A percentile compares a stretch with the other conserved stretches of the same genome.
phyloP scores from a whole-genome alignment of 2,329 filamentous ascomycete species.

The Penicillium sp. region DNA sequence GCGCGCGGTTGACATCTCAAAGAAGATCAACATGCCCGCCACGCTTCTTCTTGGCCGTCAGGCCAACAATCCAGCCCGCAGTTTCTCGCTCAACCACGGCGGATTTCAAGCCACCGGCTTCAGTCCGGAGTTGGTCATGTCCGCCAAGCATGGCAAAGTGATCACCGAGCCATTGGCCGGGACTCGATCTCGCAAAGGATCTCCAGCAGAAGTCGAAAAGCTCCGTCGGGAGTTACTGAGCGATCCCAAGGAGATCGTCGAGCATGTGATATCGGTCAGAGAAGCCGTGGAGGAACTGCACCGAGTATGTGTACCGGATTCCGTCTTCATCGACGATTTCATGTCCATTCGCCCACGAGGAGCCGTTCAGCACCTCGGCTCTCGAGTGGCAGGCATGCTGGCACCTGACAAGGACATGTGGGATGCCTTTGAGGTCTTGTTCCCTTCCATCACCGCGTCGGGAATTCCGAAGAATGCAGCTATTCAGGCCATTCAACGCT shows the following conservation, averaged over 20 bases:
- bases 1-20: conserved; percentile 2
- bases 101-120: conserved; percentile 14
- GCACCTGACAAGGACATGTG: conserved; percentile 6
- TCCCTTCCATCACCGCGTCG: conserved; percentile 13
- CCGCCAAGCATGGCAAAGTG: conserved; percentile 7
- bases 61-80: conserved; percentile 10
- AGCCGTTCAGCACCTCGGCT: conserved; percentile 13
- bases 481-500: conserved; percentile 7
- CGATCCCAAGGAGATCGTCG: conserved; percentile 13
- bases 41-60: conserved; percentile 11
- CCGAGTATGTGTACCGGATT: conserved; percentile 3
- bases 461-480: conserved; percentile 10
- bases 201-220: background rate
- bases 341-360: conserved; percentile 10
- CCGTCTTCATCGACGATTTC: conserved; percentile 8
- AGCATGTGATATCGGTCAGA: conserved; percentile 13
- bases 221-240: conserved; percentile 4
- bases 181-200: conserved; percentile 3
- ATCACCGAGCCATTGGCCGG: conserved; percentile 13
- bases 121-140: conserved; percentile 14
- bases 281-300: conserved; percentile 8
- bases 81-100: conserved; percentile 9
- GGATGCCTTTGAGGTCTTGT: conserved; percentile 9
- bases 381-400: conserved; percentile 8
- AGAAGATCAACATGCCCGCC: conserved; percentile 9